Percentiles rank a stretch among this genome's conserved stretches.
Conservation (phyloP, 1,139 yeast genomes). For the Protomyces gravidus region DNA sequence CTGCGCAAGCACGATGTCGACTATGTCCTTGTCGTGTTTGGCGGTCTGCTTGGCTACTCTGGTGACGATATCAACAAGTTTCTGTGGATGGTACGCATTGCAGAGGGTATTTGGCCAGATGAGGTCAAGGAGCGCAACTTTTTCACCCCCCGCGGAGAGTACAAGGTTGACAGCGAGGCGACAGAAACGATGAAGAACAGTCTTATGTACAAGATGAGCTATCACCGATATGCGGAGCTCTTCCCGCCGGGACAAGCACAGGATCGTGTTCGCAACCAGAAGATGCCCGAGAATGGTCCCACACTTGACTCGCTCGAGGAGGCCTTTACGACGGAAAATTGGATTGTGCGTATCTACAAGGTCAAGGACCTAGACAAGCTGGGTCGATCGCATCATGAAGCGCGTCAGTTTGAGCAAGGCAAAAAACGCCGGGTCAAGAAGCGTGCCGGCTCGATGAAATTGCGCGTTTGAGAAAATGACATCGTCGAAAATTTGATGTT, state of each 20-base stretch:
- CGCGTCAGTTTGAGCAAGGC: conserved; percentile 33
- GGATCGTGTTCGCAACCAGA: conserved; percentile 88
- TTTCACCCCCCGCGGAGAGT: conserved; percentile 83
- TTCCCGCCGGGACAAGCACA: conserved; percentile 62
- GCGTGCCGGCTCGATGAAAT: neutral
- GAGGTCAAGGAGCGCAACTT: conserved; percentile 80
- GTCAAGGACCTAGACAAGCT: conserved; percentile 83
- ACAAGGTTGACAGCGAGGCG: conserved; percentile 77
- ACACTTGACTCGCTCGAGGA: conserved; percentile 53
- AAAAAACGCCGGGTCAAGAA: conserved; percentile 23
- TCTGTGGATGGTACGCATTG: conserved; percentile 97
- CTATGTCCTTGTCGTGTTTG: conserved; percentile 86
- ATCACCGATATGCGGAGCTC: conserved; percentile 68
- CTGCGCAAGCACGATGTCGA: conserved; percentile 91
- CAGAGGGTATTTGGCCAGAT: conserved; percentile 99
- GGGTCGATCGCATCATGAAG: conserved; percentile 57
- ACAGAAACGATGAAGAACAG: conserved; percentile 80
- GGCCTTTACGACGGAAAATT: conserved; percentile 90
- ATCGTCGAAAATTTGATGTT: neutral
- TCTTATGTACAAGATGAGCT: conserved; percentile 91
- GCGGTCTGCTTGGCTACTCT: conserved; percentile 87
- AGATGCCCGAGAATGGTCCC: conserved; percentile 45
- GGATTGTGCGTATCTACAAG: conserved; percentile 93
- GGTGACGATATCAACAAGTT: conserved; percentile 98
- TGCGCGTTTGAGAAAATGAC: conserved; percentile 3